Base-by-base conservation (phyloP, 306 rosid species). In the Luffa acutangula region DNA sequence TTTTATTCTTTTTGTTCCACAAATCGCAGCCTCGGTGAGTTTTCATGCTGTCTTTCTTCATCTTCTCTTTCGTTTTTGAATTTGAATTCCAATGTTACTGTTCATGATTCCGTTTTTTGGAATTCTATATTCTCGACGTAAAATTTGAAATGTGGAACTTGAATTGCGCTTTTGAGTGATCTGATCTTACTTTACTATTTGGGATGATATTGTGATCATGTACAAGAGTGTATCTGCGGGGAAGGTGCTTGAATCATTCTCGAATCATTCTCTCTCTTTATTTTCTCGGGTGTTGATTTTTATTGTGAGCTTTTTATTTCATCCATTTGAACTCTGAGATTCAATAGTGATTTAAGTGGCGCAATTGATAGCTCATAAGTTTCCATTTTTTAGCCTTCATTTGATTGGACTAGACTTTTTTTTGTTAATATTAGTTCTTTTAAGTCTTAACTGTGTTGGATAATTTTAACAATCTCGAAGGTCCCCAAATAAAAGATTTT, bases 11-110 rank as follows among this genome's bases (percentile, higher is more conserved):
- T 18, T 34, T 33, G 31, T 74, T 74, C 60, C 14, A 8, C 2
- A 7, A 34, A 74, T 33, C 31, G 25, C 13, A 33, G 20, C 45
- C 48, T 78, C 10, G 72, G 69, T 59, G 6, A 71, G 76, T 71
- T 43, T 64, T 36, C 52, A 5, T 36, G 5, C 2, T 13, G 37
- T 10, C 54, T 3, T 59, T 66, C 66, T 51, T 92, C 84, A 80
- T 87, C 88, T 34, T 83, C 37, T 12, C 60, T 51, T 5, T 5
- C 21, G 45, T 53, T 62, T 34, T 80, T 5, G 1, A 17, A 18
- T 11, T 20, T 11, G 64, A 64, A 17, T 76, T 41, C 20, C 20
- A 33, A n/a, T 36, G 33, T n/a, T 4, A 14, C 21, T 8, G 54
- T 46, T 72, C 21, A 20, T 2, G 58, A 6, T 64, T 64, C 20